phyloP scores from a whole-genome alignment of 768 basidiomycete species.

The Zangia roseola region DNA sequence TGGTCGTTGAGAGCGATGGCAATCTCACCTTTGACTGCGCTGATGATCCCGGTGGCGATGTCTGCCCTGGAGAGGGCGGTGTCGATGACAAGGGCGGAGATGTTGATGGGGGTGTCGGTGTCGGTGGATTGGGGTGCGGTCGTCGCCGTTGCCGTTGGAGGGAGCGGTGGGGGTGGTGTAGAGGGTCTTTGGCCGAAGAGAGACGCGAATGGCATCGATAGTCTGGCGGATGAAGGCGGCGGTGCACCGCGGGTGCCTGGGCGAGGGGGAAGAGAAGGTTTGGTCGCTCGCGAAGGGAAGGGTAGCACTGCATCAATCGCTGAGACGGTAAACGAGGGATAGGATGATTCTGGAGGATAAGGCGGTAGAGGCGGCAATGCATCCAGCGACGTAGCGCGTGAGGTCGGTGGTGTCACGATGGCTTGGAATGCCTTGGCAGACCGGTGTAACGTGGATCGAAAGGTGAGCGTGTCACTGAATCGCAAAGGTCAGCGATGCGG shows the following conservation, averaged over 20 bases:
- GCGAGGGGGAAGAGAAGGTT: slow-evolving; percentile 48
- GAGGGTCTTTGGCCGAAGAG: slow-evolving; percentile 57
- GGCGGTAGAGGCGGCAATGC: slow-evolving; percentile 56
- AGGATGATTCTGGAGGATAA: slow-evolving; percentile 36
- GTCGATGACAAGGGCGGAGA: slow-evolving; percentile 61
- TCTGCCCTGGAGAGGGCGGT: slow-evolving; percentile 52
- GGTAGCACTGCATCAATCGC: slow-evolving; percentile 37
- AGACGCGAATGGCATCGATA: slow-evolving; percentile 75
- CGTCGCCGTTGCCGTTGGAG: slow-evolving; percentile 17
- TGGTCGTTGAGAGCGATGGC: slow-evolving; percentile 44
- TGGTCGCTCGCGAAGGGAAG: slow-evolving; percentile 39
- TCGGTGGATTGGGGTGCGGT: slow-evolving; percentile 27
- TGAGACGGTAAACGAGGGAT: slow-evolving; percentile 48
- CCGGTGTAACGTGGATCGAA: slow-evolving; percentile 44
- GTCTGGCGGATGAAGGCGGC: slow-evolving; percentile 40
- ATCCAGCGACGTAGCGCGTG: slow-evolving; percentile 37
- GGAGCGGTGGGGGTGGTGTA: slow-evolving; percentile 30
- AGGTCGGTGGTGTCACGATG: slow-evolving; percentile 33
- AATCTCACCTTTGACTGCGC: slow-evolving; percentile 54
- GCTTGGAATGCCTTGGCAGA: slow-evolving; percentile 41
- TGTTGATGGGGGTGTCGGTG: slow-evolving; percentile 44
- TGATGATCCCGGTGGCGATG: slow-evolving; percentile 52
- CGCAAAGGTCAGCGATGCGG: slow-evolving; percentile 28
- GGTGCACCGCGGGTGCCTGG: slow-evolving; percentile 17
- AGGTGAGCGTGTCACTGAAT: slow-evolving; percentile 37